Conservation (phyloP, 176 grass and related monocot species). For the Guadua angustifolia region DNA sequence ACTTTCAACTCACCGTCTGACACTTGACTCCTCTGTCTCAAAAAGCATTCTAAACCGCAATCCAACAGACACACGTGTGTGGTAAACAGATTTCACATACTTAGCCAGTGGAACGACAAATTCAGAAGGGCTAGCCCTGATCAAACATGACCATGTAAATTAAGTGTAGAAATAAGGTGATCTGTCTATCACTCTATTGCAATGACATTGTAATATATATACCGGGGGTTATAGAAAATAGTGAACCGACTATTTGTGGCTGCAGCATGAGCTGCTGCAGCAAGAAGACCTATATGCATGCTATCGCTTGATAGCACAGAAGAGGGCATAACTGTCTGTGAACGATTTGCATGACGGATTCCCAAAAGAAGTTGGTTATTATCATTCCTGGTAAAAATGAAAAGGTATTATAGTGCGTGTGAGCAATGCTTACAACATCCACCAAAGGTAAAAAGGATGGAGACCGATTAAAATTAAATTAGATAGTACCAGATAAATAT, state of each 20-base stretch:
- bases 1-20: conserved; percentile 64
- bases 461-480: neutral
- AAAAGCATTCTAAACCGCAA: conserved; percentile 99
- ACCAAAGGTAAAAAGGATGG: neutral
- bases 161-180: conserved; percentile 14
- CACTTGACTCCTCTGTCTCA: conserved; percentile 95
- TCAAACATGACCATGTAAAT: conserved; percentile 32
- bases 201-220: conserved; percentile 15
- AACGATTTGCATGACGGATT: conserved; percentile 82
- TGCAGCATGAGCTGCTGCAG: conserved; percentile 94
- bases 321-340: conserved; percentile 91
- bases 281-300: conserved; percentile 99
- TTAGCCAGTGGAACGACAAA: conserved; percentile 93
- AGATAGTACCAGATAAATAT: conserved; percentile 90
- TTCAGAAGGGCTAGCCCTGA: conserved; percentile 93
- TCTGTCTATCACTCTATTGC: conserved; percentile 6
- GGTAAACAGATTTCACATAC: conserved; percentile 94
- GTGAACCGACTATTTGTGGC: conserved; percentile 96
- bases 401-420: neutral
- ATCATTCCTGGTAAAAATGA: conserved; percentile 68
- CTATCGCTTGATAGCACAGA: conserved; percentile 93
- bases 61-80: conserved; percentile 88
- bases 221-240: conserved; percentile 96
- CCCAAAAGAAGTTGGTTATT: conserved; percentile 90
- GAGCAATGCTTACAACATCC: neutral